phyloP scores from a whole-genome alignment of 768 basidiomycete species.

The Lactarius pseudohatsudake region DNA sequence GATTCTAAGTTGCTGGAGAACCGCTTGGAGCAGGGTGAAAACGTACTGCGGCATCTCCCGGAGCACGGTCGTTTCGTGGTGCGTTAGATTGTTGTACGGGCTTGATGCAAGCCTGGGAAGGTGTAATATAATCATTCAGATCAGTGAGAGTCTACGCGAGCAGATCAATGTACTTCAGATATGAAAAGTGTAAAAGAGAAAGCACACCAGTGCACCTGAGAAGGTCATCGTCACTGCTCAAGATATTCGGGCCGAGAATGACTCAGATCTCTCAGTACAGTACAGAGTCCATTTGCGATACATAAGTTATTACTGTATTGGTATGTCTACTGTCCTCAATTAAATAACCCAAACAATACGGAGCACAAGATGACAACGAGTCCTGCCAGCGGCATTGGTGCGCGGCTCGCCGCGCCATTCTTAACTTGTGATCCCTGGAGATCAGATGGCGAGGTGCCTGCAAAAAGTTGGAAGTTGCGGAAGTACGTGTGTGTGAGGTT shows the following conservation, averaged over 20 bases:
- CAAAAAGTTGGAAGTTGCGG: conserved; percentile 64
- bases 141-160: conserved; percentile 76
- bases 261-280: not conserved
- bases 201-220: conserved; percentile 24
- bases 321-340: not conserved
- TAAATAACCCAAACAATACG: conserved; percentile 8
- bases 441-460: conserved; percentile 24
- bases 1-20: conserved; percentile 32
- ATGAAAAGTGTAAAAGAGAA: not conserved
- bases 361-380: conserved; percentile 8
- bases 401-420: not conserved
- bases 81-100: conserved; percentile 66
- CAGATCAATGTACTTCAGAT: not conserved
- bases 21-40: conserved; percentile 6
- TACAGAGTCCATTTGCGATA: not conserved
- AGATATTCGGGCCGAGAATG: not conserved
- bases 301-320: not conserved
- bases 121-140: conserved; percentile 95
- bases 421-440: conserved; percentile 21
- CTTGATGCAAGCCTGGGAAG: conserved; percentile 96
- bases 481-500: conserved; percentile 69
- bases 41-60: conserved; percentile 46
- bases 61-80: conserved; percentile 38
- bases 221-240: conserved; percentile 16
- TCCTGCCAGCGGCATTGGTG: not conserved